Evolutionary conservation across 371 early-diverging fungal genomes (phyloP), one percentile per base, ranked within the genome.

Genomic region (Syncephalastrum contaminatum): DNA sequence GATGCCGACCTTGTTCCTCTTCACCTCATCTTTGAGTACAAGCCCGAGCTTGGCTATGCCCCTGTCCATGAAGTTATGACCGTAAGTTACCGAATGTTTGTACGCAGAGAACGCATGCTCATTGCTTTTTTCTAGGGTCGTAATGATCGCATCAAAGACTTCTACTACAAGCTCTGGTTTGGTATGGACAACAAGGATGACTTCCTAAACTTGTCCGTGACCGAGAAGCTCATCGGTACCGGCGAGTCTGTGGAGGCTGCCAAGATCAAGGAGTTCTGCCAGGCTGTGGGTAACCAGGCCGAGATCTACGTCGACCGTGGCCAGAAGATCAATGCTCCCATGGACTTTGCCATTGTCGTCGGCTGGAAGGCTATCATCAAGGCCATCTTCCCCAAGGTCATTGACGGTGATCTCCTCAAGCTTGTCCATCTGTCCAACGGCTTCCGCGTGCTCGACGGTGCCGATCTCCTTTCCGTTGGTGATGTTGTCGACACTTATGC

Each of bases 361-460:
- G 95, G 93, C 30, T 97, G 97, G 97, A 85, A 88, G 69, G 87
- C 95, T 21, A 88, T 96, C 58, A 91, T 94, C 72, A 90, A 91
- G 80, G 91, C 95, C 40, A 91, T 96, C 60, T 87, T 95, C 86
- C 94, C 96, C 63, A 92, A 91, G 81, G 88, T 91, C 41, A 92
- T 96, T 62, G 93, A 95, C 69, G 96, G 95, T 53, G 95, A 97
- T 69, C 81, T 97, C 45, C 79, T 96, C 66, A 85, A 88, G 59
- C 81, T 97, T 22, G 96, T 97, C 47, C 97, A 97, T 71, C 82
- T 97, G 56, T 88, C 90, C 65, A 97, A 97, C 81, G 92, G 93
- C 30, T 96, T 94, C 88, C 87, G 91, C 60, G 83, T 93, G 66
- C 73, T 95, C 44, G 90, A 90, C 43, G 82, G 85, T 21, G 84